Evolutionary conservation across 495 filamentous ascomycete species (phyloP).

Genomic region (Aeminium ludgeri): DNA sequence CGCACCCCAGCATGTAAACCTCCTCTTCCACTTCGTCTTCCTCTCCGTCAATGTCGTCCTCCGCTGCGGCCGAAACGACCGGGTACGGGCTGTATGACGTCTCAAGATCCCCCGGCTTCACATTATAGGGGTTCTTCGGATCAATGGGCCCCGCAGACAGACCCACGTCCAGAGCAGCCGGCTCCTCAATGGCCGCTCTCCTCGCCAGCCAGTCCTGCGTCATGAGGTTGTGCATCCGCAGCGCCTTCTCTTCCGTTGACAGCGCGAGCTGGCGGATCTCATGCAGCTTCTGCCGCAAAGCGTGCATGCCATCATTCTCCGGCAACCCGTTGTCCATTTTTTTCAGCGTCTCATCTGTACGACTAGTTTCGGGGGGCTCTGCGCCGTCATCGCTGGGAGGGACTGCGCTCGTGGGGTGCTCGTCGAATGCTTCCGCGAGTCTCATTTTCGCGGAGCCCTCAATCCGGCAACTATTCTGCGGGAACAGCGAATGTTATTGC

Average conservation of each 20-base stretch:
- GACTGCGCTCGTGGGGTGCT: too few relatives aligned
- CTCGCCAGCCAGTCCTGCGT: slow-evolving; percentile 48
- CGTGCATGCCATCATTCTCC: slow-evolving; percentile 82
- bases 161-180: background rate
- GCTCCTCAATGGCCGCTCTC: background rate
- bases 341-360: background rate
- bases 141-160: slow-evolving; percentile 10
- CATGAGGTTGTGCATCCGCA: slow-evolving; percentile 67
- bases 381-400: too few relatives aligned
- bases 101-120: slow-evolving; percentile 52
- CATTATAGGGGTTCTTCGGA: slow-evolving; percentile 40
- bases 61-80: slow-evolving; percentile 28
- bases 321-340: slow-evolving; percentile 39
- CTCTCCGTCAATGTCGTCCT: slow-evolving; percentile 29
- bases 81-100: slow-evolving; percentile 46
- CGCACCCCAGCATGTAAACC: slow-evolving; percentile 48
- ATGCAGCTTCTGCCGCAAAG: slow-evolving; percentile 57
- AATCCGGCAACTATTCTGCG: too few relatives aligned
- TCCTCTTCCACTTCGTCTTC: slow-evolving; percentile 23
- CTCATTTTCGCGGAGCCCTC: too few relatives aligned
- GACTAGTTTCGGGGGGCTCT: too few relatives aligned
- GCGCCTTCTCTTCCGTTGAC: slow-evolving; percentile 60
- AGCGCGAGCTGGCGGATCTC: slow-evolving; percentile 51
- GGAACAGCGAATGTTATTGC: too few relatives aligned
- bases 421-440: too few relatives aligned